Percentiles rank a stretch among this genome's conserved stretches.
Evolutionary conservation across 129 eudicot species (phyloP).

Genomic region (Deinandra increscens): DNA sequence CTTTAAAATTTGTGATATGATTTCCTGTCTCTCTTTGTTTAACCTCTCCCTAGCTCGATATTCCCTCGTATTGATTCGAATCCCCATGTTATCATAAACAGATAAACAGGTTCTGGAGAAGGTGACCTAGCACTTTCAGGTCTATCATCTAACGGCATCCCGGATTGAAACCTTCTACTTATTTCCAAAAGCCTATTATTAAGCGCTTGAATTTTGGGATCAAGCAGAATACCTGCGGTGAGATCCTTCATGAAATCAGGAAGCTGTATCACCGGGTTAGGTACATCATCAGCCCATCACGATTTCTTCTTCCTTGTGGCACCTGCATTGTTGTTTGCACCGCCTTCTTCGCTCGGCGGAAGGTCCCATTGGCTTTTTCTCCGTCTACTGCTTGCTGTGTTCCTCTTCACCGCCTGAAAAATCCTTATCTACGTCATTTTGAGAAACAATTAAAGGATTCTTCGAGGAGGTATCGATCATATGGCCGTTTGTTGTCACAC

Average conservation of each 20-base stretch:
- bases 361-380: constrained; percentile 36
- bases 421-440: constrained; percentile 45
- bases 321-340: constrained; percentile 19
- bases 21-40: constrained; percentile 75
- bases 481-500: too few species aligned
- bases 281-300: constrained; percentile 68
- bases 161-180: constrained; percentile 66
- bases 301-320: constrained; percentile 57
- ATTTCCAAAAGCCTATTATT: constrained; percentile 68
- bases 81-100: constrained; percentile 73
- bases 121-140: constrained; percentile 91
- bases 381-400: constrained; percentile 29
- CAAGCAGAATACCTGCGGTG: constrained; percentile 74
- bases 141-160: constrained; percentile 67
- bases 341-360: constrained; percentile 34
- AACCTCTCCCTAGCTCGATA: constrained; percentile 73
- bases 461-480: not conserved
- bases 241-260: constrained; percentile 84
- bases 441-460: constrained; percentile 26
- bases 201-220: constrained; percentile 75
- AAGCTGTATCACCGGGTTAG: constrained; percentile 58
- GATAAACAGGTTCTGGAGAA: constrained; percentile 85
- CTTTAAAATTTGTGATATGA: constrained; percentile 66
- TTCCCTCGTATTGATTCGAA: constrained; percentile 76
- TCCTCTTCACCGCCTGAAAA: constrained; percentile 32